Percentiles rank a stretch among this genome's conserved stretches.
These are phyloP conservation scores for Globisporangium megalacanthum DNA, from an alignment of 352 stramenopile species.

Conservation along the genomic window DNA sequence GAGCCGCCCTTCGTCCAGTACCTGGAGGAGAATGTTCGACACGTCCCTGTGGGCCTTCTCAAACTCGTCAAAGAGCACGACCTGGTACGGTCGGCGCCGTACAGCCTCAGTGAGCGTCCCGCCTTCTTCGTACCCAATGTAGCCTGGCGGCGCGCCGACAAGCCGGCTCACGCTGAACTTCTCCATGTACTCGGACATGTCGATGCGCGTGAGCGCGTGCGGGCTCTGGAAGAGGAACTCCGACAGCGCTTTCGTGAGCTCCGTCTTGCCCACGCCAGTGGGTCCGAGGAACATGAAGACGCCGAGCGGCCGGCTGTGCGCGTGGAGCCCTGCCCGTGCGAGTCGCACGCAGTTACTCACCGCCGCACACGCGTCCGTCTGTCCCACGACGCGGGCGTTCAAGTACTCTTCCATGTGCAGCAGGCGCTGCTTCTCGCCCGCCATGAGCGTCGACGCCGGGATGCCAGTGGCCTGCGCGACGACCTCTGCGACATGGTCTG, in stretches of 20 bases:
- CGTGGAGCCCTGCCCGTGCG: conserved; percentile 88
- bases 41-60: conserved; percentile 97
- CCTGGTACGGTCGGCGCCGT: conserved; percentile 93
- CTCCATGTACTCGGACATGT: conserved; percentile 99
- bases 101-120: conserved; percentile 96
- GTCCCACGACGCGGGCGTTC: conserved; percentile 90
- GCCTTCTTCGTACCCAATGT: conserved; percentile 94
- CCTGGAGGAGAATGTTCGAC: conserved; percentile 95
- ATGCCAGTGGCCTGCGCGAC: conserved; percentile 93
- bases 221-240: conserved; percentile 93
- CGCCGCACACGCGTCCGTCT: conserved; percentile 89
- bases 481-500: conserved; percentile 92
- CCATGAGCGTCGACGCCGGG: conserved; percentile 90
- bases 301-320: conserved; percentile 85
- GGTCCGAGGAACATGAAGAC: conserved; percentile 96
- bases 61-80: conserved; percentile 97
- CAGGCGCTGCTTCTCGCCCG: conserved; percentile 91
- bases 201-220: conserved; percentile 94
- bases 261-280: conserved; percentile 95
- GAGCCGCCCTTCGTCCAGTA: conserved; percentile 97
- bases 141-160: conserved; percentile 94
- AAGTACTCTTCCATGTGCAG: conserved; percentile 83
- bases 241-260: conserved; percentile 92
- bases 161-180: conserved; percentile 91
- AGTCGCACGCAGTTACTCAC: conserved; percentile 91